These are phyloP conservation scores for Thalia dealbata DNA, from an alignment of 176 grass and related monocot species.

Conservation along the genomic window DNA sequence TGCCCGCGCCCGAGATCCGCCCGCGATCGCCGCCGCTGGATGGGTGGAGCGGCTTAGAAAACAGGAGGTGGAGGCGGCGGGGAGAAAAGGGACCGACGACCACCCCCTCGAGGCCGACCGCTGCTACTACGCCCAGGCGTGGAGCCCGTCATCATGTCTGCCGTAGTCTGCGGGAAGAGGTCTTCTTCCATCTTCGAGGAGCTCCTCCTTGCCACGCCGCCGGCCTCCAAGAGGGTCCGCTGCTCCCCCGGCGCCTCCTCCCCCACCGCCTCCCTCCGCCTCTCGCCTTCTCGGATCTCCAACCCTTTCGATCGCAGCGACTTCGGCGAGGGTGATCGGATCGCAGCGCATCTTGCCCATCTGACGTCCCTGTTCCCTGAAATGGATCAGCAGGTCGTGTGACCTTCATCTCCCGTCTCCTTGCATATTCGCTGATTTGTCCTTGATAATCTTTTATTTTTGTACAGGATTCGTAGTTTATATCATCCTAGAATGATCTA, in stretches of 20 bases:
- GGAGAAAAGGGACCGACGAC: slow-evolving; percentile 12
- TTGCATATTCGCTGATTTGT: too few species aligned
- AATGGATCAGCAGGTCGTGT: slow-evolving; percentile 18
- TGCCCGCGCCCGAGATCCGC: too few species aligned
- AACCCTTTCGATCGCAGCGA: slow-evolving; percentile 22
- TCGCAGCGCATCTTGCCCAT: slow-evolving; percentile 1
- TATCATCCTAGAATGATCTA: too few species aligned
- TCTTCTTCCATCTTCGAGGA: slow-evolving; percentile 32
- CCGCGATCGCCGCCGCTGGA: slow-evolving; percentile 6
- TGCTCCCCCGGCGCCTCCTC: slow-evolving; percentile 23
- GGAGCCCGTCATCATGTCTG: slow-evolving; percentile 21
- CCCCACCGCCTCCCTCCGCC: slow-evolving; percentile 9
- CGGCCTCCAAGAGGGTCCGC: slow-evolving; percentile 40
- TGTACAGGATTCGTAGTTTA: too few species aligned
- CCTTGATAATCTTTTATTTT: too few species aligned
- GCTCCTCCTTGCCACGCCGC: slow-evolving; percentile 25
- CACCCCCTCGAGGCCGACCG: not conserved
- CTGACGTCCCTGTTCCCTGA: slow-evolving; percentile 10
- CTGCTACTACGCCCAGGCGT: not conserved
- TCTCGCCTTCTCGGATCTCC: too few species aligned
- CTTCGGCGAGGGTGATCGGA: slow-evolving; percentile 1
- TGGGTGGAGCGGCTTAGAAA: slow-evolving; percentile 12
- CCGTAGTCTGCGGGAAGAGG: slow-evolving; percentile 33
- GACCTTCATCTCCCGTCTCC: not conserved
- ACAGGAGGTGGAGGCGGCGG: slow-evolving; percentile 14